phyloP scores from a whole-genome alignment of 805 yeast genomes.

The Wilhelminamyces savonicus region DNA sequence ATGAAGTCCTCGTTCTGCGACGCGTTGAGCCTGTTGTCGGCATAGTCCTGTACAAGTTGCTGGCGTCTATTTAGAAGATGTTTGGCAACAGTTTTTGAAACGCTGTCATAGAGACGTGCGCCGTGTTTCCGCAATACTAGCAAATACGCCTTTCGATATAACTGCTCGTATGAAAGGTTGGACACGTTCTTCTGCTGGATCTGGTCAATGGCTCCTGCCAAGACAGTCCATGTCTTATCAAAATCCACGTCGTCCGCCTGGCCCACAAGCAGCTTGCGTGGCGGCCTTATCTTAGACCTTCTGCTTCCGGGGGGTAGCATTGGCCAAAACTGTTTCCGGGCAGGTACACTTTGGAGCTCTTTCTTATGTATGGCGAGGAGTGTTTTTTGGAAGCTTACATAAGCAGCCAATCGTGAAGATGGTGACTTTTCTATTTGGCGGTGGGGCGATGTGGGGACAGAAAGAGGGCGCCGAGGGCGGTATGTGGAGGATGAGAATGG shows the following conservation, averaged over 20 bases:
- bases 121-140: constrained; percentile 69
- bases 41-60: constrained; percentile 7
- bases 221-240: constrained; percentile 58
- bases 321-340: too few species aligned
- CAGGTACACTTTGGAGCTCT: too few species aligned
- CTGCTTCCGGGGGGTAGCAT: constrained; percentile 28
- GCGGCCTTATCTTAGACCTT: constrained; percentile 61
- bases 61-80: constrained; percentile 33
- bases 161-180: constrained; percentile 70
- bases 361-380: too few species aligned
- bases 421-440: too few species aligned
- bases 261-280: constrained; percentile 37
- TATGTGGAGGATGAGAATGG: too few species aligned
- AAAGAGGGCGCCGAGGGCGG: too few species aligned
- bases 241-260: constrained; percentile 39
- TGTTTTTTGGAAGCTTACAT: too few species aligned
- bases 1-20: constrained; percentile 26
- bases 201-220: constrained; percentile 62
- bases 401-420: too few species aligned
- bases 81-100: constrained; percentile 38
- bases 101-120: constrained; percentile 56
- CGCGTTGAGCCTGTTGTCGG: constrained; percentile 6
- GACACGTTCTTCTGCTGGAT: constrained; percentile 71
- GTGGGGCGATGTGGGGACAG: too few species aligned
- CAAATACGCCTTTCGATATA: constrained; percentile 74